A percentile compares a stretch with the other conserved stretches of the same genome.
Evolutionary conservation across 1,139 yeast species (phyloP).

Genomic region (Suhomyces ambrosiae): DNA sequence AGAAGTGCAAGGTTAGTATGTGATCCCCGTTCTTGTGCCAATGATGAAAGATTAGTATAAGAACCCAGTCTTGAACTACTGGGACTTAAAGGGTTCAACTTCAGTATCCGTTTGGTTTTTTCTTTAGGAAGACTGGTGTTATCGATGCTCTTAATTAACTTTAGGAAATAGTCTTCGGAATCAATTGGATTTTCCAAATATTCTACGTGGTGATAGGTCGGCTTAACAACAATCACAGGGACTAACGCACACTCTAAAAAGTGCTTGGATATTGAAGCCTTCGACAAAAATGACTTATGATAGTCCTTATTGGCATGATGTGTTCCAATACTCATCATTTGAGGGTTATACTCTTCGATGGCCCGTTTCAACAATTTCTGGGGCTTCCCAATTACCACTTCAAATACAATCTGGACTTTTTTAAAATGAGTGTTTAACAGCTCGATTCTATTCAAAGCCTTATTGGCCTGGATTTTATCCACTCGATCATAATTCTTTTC

Average conservation of each 20-base stretch:
- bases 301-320: constrained; percentile 32
- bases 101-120: constrained; percentile 11
- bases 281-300: constrained; percentile 48
- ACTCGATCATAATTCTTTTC: constrained; percentile 33
- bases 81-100: constrained; percentile 12
- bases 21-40: constrained; percentile 16
- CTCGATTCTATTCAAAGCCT: constrained; percentile 43
- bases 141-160: constrained; percentile 32
- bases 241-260: constrained; percentile 68
- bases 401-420: constrained; percentile 57
- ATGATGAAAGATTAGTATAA: constrained; percentile 19
- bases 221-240: constrained; percentile 70
- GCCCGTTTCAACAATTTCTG: constrained; percentile 56
- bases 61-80: constrained; percentile 19
- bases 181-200: constrained; percentile 27
- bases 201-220: constrained; percentile 47
- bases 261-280: constrained; percentile 57
- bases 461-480: constrained; percentile 36
- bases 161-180: constrained; percentile 32
- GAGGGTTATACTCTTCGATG: constrained; percentile 63
- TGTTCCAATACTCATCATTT: constrained; percentile 66
- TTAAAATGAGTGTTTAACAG: constrained; percentile 48
- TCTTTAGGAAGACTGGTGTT: constrained; percentile 3
- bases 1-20: constrained; percentile 4
- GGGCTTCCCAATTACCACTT: constrained; percentile 64